phyloP scores from a whole-genome alignment of 116 monocot species.

The Iris pallida region DNA sequence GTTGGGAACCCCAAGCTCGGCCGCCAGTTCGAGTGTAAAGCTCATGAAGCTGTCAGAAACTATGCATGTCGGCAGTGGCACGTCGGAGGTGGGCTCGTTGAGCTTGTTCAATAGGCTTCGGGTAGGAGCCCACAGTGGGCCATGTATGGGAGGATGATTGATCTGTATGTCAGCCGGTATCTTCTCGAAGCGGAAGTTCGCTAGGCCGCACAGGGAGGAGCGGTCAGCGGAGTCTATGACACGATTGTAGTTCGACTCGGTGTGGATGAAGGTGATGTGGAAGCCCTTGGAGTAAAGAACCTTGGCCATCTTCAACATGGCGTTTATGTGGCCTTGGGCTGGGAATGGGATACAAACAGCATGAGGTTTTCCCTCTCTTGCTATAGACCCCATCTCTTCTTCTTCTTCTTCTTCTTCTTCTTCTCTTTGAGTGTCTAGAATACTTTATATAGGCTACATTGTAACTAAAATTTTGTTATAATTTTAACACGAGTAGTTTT shows the following conservation, averaged over 20 bases:
- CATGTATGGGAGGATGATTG: too few species aligned
- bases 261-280: conserved; percentile 55
- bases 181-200: conserved; percentile 21
- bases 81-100: conserved; percentile 11
- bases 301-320: conserved; percentile 28
- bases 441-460: too few species aligned
- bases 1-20: conserved; percentile 14
- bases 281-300: conserved; percentile 31
- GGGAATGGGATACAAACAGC: conserved; percentile 23
- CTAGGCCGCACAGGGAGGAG: conserved; percentile 1
- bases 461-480: too few species aligned
- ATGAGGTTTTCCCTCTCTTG: not conserved
- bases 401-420: too few species aligned
- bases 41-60: conserved; percentile 26
- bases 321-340: conserved; percentile 26
- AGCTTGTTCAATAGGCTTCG: conserved; percentile 7
- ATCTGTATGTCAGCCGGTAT: conserved; percentile 18
- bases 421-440: too few species aligned
- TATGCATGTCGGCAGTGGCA: conserved; percentile 25
- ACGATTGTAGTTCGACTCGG: conserved; percentile 30
- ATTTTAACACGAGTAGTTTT: too few species aligned
- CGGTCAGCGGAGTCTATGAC: conserved; percentile 19
- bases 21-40: conserved; percentile 21
- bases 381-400: too few species aligned
- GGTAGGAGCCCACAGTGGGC: not conserved